Conservation (phyloP, 164 flowering plant species). For the Chimonanthus salicifolius region DNA sequence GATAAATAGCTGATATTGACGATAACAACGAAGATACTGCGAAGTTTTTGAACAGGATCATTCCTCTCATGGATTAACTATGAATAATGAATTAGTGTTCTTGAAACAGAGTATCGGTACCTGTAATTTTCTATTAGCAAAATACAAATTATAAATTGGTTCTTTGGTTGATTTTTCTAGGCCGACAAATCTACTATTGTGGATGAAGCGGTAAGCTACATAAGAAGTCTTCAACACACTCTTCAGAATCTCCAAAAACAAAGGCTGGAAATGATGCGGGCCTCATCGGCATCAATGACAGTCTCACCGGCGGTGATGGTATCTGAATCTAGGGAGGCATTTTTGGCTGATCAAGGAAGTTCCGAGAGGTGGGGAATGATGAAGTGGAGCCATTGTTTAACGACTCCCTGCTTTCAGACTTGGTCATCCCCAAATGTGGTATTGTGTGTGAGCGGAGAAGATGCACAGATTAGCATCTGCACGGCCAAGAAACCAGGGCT, state of each 20-base stretch:
- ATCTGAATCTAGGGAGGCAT: slow-evolving; percentile 45
- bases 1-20: no score
- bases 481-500: slow-evolving; percentile 49
- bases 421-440: slow-evolving; percentile 73
- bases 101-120: no score
- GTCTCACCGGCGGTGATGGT: slow-evolving; percentile 6
- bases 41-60: no score
- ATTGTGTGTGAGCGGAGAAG: slow-evolving; percentile 48
- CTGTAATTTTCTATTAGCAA: no score
- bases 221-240: slow-evolving; percentile 45
- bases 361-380: slow-evolving; percentile 16
- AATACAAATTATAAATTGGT: no score
- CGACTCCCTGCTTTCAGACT: slow-evolving; percentile 37
- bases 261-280: slow-evolving; percentile 51
- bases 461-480: slow-evolving; percentile 70
- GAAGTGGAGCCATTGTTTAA: slow-evolving; percentile 8
- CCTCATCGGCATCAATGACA: slow-evolving; percentile 12
- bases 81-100: no score
- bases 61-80: no score
- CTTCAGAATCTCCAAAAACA: slow-evolving; percentile 53
- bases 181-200: slow-evolving; percentile 86
- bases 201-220: slow-evolving; percentile 80
- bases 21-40: no score
- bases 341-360: slow-evolving; percentile 53
- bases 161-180: slow-evolving; percentile 22